Percentiles rank a stretch among this genome's conserved stretches.
These are phyloP conservation scores for Prunus kanzakura DNA, from an alignment of 306 rosid genomes.

Conservation along the genomic window DNA sequence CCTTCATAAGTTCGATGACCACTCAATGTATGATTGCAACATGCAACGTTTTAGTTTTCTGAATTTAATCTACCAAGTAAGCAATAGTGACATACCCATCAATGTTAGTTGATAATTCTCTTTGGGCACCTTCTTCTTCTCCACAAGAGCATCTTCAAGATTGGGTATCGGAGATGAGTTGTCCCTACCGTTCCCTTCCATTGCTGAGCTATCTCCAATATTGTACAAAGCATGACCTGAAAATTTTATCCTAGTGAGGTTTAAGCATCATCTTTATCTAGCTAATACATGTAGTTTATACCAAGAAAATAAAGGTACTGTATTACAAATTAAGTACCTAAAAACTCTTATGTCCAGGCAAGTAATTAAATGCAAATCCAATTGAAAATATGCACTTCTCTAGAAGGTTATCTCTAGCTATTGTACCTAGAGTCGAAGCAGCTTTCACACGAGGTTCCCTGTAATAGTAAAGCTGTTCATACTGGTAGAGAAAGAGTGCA, in stretches of 20 bases:
- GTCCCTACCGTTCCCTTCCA: constrained; percentile 9
- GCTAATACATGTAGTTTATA: not conserved
- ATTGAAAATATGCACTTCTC: not conserved
- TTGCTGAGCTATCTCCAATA: not conserved
- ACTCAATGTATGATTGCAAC: not conserved
- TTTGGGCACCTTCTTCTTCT: constrained; percentile 6
- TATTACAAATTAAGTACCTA: not conserved
- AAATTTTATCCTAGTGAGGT: not conserved
- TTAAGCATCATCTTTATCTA: not conserved
- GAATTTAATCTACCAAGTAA: not conserved
- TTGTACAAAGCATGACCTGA: constrained; percentile 14
- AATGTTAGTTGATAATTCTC: not conserved
- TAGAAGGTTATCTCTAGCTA: not conserved
- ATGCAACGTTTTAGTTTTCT: not conserved
- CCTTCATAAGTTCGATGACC: not conserved
- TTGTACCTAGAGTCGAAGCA: constrained; percentile 6
- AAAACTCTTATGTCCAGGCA: not conserved
- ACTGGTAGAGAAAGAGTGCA: constrained; percentile 26
- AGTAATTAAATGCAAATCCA: not conserved
- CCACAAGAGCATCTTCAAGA: not conserved
- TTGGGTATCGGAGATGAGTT: not conserved
- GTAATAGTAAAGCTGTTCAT: constrained; percentile 34
- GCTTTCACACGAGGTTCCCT: constrained; percentile 22
- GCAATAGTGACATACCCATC: constrained; percentile 9
- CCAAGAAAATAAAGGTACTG: not conserved